A percentile compares a stretch with the other conserved stretches of the same genome.
phyloP scores from a whole-genome alignment of 306 rosid species.

The Vigna trinervia region DNA sequence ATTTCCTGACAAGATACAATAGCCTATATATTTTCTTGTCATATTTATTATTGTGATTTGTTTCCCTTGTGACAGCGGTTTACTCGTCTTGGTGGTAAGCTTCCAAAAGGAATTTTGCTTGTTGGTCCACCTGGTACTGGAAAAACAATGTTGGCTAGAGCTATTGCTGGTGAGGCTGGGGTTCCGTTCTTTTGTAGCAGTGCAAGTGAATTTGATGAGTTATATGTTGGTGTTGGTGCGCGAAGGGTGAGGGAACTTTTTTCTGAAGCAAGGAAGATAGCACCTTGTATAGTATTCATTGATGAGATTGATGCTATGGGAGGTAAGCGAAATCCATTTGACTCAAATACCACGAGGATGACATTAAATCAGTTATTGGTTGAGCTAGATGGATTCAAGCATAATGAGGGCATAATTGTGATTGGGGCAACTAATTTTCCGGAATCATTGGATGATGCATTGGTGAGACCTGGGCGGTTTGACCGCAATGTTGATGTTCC shows the following conservation, averaged over 20 bases:
- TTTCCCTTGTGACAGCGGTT: slow-evolving; percentile 73
- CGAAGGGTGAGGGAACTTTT: slow-evolving; percentile 91
- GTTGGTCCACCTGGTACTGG: slow-evolving; percentile 98
- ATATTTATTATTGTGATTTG: slow-evolving; percentile 22
- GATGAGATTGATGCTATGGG: slow-evolving; percentile 98
- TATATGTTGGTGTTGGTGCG: slow-evolving; percentile 98
- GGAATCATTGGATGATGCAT: slow-evolving; percentile 86
- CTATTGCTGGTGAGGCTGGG: slow-evolving; percentile 97
- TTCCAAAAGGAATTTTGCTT: slow-evolving; percentile 95
- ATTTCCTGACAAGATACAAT: background rate
- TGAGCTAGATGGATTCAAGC: slow-evolving; percentile 96
- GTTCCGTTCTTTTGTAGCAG: slow-evolving; percentile 95
- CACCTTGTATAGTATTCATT: slow-evolving; percentile 91
- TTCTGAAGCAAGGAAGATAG: slow-evolving; percentile 83
- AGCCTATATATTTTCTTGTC: slow-evolving; percentile 9
- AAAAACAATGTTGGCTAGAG: slow-evolving; percentile 95
- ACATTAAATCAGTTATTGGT: slow-evolving; percentile 92
- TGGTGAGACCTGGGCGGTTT: slow-evolving; percentile 96
- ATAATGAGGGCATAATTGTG: slow-evolving; percentile 92
- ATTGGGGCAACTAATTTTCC: slow-evolving; percentile 96
- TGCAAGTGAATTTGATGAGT: slow-evolving; percentile 97
- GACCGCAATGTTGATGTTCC: slow-evolving; percentile 91
- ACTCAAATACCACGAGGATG: slow-evolving; percentile 82
- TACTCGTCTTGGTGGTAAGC: slow-evolving; percentile 96
- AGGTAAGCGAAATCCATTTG: slow-evolving; percentile 60